Evolutionary conservation across 2,329 filamentous ascomycete genomes (phyloP).

Genomic region (Coleophoma cylindrospora): DNA sequence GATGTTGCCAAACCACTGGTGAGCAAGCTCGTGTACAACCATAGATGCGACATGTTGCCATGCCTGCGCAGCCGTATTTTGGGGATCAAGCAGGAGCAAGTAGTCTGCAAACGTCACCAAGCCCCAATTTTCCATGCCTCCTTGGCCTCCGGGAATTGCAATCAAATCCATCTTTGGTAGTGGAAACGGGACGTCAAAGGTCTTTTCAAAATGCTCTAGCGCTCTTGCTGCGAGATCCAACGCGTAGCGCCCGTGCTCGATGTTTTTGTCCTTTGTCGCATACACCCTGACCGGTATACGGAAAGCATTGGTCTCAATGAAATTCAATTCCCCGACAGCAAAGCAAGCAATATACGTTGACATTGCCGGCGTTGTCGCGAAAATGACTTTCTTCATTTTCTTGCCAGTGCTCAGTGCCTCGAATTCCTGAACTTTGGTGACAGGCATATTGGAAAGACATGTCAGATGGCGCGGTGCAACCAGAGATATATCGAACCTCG

Average conservation of each 20-base stretch:
- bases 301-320: conserved; percentile 63
- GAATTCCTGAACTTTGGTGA: not conserved
- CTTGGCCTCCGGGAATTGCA: conserved; percentile 63
- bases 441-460: conserved; percentile 68
- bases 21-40: conserved; percentile 67
- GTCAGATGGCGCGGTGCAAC: not conserved
- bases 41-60: conserved; percentile 26
- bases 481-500: conserved; percentile 68
- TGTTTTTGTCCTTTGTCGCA: conserved; percentile 38
- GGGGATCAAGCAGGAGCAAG: conserved; percentile 62
- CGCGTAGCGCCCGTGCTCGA: conserved; percentile 6
- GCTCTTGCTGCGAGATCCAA: conserved; percentile 62
- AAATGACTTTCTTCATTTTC: conserved; percentile 60
- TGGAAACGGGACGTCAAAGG: conserved; percentile 62
- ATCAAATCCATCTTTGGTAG: conserved; percentile 75
- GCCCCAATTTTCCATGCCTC: conserved; percentile 75
- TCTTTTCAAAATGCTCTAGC: conserved; percentile 65
- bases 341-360: conserved; percentile 69
- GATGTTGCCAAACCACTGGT: conserved; percentile 73
- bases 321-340: conserved; percentile 64
- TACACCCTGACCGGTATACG: conserved; percentile 64
- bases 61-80: conserved; percentile 39
- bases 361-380: conserved; percentile 65
- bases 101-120: conserved; percentile 64
- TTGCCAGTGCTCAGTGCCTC: not conserved